Percentiles rank a stretch among this genome's conserved stretches.
Evolutionary conservation across 1,284 basidiomycete species (phyloP).

Genomic region (Ganoderma meredithae): DNA sequence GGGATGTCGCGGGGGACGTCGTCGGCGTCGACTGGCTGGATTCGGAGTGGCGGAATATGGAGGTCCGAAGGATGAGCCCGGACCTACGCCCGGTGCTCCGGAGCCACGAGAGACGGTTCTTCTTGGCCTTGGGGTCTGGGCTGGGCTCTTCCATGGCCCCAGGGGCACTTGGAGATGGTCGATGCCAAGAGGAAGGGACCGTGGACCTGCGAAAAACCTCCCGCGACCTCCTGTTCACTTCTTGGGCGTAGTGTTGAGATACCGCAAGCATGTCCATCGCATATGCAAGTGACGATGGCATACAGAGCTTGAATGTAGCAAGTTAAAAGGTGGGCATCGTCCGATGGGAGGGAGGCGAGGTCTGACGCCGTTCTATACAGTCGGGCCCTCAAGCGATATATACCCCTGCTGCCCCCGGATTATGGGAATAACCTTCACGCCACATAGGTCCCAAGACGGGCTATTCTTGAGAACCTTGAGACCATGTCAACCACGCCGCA

Average conservation of each 20-base stretch:
- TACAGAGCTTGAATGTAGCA: not conserved
- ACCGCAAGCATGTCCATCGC: not conserved
- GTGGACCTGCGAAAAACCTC: conserved; percentile 5
- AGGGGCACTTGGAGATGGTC: not conserved
- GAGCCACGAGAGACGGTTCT: conserved; percentile 25
- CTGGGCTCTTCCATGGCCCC: not conserved
- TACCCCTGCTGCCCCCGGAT: not conserved
- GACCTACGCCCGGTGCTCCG: conserved; percentile 19
- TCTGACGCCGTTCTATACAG: not conserved
- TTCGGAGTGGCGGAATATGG: conserved; percentile 7
- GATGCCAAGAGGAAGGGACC: not conserved
- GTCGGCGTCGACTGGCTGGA: not conserved
- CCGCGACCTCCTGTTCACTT: not conserved
- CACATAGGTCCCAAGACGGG: not conserved
- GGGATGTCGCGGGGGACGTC: conserved; percentile 6
- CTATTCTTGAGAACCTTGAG: not conserved
- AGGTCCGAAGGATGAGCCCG: conserved; percentile 13
- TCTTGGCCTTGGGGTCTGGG: conserved; percentile 7
- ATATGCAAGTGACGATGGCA: not conserved
- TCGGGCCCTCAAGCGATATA: not conserved
- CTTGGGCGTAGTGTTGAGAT: not conserved
- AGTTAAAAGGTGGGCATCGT: not conserved
- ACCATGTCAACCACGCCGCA: not conserved
- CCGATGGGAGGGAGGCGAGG: not conserved
- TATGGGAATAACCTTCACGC: conserved; percentile 6